Evolutionary conservation across 495 filamentous ascomycete species (phyloP).

Genomic region (Talaromyces wortmannii): DNA sequence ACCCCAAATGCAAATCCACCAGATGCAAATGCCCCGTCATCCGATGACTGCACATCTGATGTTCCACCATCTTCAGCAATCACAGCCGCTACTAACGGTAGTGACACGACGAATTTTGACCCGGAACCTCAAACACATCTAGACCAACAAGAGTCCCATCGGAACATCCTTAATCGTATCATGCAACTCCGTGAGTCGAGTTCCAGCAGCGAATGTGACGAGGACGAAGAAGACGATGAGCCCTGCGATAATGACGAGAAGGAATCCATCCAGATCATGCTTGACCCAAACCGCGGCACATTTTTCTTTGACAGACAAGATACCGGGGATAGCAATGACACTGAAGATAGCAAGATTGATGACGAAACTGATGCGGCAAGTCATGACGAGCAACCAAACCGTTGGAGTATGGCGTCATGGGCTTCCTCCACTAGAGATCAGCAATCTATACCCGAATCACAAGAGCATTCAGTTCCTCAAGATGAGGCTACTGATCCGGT

Average conservation of each 20-base stretch:
- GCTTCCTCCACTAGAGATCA: constrained; percentile 40
- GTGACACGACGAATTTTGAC: constrained; percentile 63
- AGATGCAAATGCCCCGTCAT: constrained; percentile 8
- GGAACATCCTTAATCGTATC: constrained; percentile 43
- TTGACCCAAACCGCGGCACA: constrained; percentile 29
- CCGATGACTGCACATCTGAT: constrained; percentile 39
- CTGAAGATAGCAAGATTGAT: constrained; percentile 15
- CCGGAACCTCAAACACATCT: constrained; percentile 61
- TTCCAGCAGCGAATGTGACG: constrained; percentile 27
- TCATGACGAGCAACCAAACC: constrained; percentile 17
- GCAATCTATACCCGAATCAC: constrained; percentile 28
- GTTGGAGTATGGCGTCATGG: constrained; percentile 50
- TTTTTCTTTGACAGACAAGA: constrained; percentile 26
- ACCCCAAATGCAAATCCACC: constrained; percentile 34
- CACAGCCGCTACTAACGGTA: constrained; percentile 41
- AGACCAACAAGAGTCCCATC: constrained; percentile 31
- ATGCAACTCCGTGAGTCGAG: constrained; percentile 45
- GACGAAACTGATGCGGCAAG: constrained; percentile 9
- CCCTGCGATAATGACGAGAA: constrained; percentile 42
- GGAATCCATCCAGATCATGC: constrained; percentile 58
- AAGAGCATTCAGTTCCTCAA: constrained; percentile 26
- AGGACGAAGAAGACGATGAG: constrained; percentile 40
- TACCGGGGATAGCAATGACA: constrained; percentile 15
- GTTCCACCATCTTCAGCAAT: constrained; percentile 32
- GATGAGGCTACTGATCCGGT: constrained; percentile 6